Evolutionary conservation across 495 filamentous ascomycete species (phyloP).

Genomic region (Aspergillus mulundensis): DNA sequence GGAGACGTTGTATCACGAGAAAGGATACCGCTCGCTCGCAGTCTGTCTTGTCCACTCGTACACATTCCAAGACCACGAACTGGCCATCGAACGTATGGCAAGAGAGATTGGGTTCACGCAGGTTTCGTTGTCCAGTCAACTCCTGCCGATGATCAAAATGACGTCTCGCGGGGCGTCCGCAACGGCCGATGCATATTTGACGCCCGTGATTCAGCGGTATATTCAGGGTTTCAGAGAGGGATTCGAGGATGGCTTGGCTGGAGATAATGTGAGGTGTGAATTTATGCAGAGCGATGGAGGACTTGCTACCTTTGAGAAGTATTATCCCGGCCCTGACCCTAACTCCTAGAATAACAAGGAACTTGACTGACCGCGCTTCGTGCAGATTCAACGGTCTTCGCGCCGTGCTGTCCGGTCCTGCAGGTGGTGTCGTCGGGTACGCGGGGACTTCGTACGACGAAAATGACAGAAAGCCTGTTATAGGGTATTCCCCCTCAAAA

Average conservation of each 20-base stretch:
- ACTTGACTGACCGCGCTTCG: too few species aligned
- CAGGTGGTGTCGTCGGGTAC: conserved; percentile 81
- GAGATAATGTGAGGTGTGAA: conserved; percentile 45
- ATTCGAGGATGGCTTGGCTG: conserved; percentile 51
- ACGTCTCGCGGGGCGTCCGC: conserved; percentile 83
- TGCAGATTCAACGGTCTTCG: conserved; percentile 54
- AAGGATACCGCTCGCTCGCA: conserved; percentile 48
- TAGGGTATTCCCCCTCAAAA: too few species aligned
- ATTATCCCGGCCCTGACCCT: too few species aligned
- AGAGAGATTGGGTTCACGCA: conserved; percentile 46
- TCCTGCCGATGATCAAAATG: conserved; percentile 84
- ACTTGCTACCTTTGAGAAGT: conserved; percentile 52
- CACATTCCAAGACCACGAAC: conserved; percentile 52
- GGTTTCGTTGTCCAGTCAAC: conserved; percentile 52
- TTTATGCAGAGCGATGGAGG: conserved; percentile 57
- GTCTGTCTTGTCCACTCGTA: conserved; percentile 55
- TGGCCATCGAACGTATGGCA: conserved; percentile 44
- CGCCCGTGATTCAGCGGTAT: conserved; percentile 93
- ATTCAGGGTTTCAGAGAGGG: conserved; percentile 72
- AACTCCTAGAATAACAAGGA: too few species aligned
- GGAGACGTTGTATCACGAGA: conserved; percentile 33
- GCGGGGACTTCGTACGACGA: conserved; percentile 89
- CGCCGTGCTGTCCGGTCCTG: conserved; percentile 57
- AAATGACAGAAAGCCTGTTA: conserved; percentile 80
- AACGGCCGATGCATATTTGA: conserved; percentile 93